Evolutionary conservation across 805 yeast genomes (phyloP).

Genomic region (Ogataea haglerorum): DNA sequence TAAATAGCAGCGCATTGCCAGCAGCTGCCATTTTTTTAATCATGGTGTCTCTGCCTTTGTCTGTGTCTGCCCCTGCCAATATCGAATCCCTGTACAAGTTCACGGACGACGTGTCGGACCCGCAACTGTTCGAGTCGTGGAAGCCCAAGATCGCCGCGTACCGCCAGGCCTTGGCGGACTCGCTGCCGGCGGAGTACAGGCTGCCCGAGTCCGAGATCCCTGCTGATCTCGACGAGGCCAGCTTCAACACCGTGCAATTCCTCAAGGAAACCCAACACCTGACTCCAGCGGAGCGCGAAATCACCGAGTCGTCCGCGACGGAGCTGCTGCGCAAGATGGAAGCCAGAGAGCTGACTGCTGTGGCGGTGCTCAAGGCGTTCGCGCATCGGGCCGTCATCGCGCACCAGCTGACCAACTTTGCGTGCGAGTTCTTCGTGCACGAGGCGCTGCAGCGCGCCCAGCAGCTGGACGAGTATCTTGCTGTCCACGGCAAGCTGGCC

Average conservation of each 20-base stretch:
- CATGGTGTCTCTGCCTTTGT: conserved; percentile 12
- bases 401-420: conserved; percentile 57
- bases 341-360: conserved; percentile 44
- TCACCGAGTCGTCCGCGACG: conserved; percentile 43
- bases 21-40: neutral
- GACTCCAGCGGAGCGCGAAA: conserved; percentile 36
- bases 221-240: conserved; percentile 31
- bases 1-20: neutral
- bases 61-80: conserved; percentile 27
- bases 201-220: conserved; percentile 34
- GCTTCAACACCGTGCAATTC: conserved; percentile 37
- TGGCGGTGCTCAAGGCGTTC: conserved; percentile 55
- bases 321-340: conserved; percentile 43
- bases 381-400: conserved; percentile 63
- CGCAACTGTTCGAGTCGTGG: conserved; percentile 42
- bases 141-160: conserved; percentile 46
- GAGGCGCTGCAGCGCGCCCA: conserved; percentile 59
- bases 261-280: conserved; percentile 33
- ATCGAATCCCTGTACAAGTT: conserved; percentile 30
- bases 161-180: conserved; percentile 28
- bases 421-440: conserved; percentile 52
- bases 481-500: conserved; percentile 46
- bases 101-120: conserved; percentile 33
- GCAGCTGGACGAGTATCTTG: conserved; percentile 51
- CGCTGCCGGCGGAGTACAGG: conserved; percentile 27